Percentiles rank a stretch among this genome's conserved stretches.
phyloP scores from a whole-genome alignment of 1,284 basidiomycete genomes.

The Somion occarium region DNA sequence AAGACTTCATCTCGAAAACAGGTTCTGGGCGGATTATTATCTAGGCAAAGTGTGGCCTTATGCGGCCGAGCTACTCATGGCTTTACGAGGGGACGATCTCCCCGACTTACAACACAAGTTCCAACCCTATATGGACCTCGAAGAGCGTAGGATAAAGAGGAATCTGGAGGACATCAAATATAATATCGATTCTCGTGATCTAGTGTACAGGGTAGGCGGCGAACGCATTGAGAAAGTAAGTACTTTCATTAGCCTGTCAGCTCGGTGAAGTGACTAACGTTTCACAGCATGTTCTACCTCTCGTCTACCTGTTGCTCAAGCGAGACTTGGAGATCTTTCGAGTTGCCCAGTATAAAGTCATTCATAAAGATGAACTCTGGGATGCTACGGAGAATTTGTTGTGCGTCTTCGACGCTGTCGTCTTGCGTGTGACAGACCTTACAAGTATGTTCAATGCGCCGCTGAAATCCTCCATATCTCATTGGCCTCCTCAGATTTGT shows the following conservation, averaged over 20 bases:
- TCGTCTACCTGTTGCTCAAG: conserved; percentile 21
- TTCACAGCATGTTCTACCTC: conserved; percentile 19
- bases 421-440: conserved; percentile 2
- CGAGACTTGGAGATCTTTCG: conserved; percentile 21
- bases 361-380: conserved; percentile 14
- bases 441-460: conserved; percentile 6
- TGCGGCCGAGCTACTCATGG: conserved; percentile 3
- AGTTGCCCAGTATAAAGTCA: conserved; percentile 12
- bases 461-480: not conserved
- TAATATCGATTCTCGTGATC: conserved; percentile 22
- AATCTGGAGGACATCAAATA: conserved; percentile 23
- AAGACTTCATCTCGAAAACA: conserved; percentile 18
- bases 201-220: conserved; percentile 17
- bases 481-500: conserved; percentile 5
- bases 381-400: conserved; percentile 6
- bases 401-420: conserved; percentile 9
- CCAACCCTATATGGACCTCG: conserved; percentile 12
- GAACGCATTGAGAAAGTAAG: conserved; percentile 18
- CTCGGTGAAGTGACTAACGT: not conserved
- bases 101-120: conserved; percentile 14
- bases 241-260: not conserved
- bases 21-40: conserved; percentile 13
- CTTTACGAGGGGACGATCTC: conserved; percentile 7
- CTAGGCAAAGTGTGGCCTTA: conserved; percentile 9
- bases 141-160: conserved; percentile 15